phyloP scores from a whole-genome alignment of 2,329 filamentous ascomycete species.

The Venturiaceae sp. region DNA sequence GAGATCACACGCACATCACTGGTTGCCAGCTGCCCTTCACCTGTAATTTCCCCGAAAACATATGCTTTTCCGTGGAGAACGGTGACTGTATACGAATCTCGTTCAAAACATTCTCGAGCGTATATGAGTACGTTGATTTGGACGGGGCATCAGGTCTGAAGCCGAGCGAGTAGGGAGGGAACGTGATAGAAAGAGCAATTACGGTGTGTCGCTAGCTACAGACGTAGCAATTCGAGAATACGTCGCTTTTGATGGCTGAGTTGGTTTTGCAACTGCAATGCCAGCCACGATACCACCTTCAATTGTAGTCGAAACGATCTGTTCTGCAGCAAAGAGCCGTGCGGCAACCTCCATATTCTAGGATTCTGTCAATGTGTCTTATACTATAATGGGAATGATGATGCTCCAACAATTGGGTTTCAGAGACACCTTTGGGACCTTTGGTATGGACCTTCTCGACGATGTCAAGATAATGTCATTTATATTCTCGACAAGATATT shows the following conservation, averaged over 20 bases:
- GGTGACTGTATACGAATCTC: slow-evolving; percentile 29
- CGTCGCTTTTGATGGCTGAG: slow-evolving; percentile 31
- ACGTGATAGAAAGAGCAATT: not conserved
- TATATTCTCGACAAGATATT: too few species aligned
- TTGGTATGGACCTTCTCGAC: too few species aligned
- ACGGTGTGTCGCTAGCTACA: slow-evolving; percentile 22
- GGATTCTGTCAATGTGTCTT: too few species aligned
- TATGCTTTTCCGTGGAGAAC: slow-evolving; percentile 32
- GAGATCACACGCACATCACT: slow-evolving; percentile 33
- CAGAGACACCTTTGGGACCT: too few species aligned
- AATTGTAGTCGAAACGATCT: slow-evolving; percentile 27
- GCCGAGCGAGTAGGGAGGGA: slow-evolving; percentile 8
- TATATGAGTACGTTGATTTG: not conserved
- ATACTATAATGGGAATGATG: too few species aligned
- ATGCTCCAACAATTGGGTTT: too few species aligned
- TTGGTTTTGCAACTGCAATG: slow-evolving; percentile 31
- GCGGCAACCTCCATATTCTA: slow-evolving; percentile 26
- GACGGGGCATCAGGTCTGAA: not conserved
- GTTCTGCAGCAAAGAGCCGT: slow-evolving; percentile 27
- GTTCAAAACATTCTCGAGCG: slow-evolving; percentile 18
- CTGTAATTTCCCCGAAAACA: slow-evolving; percentile 32
- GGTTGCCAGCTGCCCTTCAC: slow-evolving; percentile 24
- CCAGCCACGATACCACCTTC: slow-evolving; percentile 28
- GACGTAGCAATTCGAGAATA: slow-evolving; percentile 30
- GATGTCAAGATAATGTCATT: too few species aligned